phyloP scores from a whole-genome alignment of 768 basidiomycete genomes.

The Lactarius sanguifluus region DNA sequence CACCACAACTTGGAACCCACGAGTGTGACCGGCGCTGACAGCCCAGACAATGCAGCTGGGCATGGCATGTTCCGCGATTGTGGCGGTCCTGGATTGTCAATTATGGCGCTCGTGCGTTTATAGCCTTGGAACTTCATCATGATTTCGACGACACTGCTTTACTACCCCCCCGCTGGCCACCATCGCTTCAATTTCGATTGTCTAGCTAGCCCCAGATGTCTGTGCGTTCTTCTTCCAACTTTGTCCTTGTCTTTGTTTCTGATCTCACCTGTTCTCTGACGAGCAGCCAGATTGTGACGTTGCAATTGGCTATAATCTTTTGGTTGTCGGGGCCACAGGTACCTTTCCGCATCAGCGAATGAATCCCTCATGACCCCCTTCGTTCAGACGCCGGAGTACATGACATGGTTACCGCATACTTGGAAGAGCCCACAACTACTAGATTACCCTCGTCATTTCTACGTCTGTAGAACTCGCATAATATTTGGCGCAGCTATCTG shows the following conservation, averaged over 20 bases:
- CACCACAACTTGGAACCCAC: neutral
- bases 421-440: conserved; percentile 1
- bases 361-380: neutral
- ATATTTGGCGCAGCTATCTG: neutral
- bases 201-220: conserved; percentile 10
- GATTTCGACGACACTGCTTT: neutral
- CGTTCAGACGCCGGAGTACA: conserved; percentile 13
- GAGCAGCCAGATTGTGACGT: conserved; percentile 3
- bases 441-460: conserved; percentile 4
- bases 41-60: neutral
- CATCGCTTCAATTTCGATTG: neutral
- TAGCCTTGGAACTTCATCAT: neutral
- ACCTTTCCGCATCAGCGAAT: neutral
- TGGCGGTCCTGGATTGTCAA: neutral
- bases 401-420: conserved; percentile 14
- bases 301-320: conserved; percentile 17
- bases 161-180: neutral
- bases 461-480: conserved; percentile 4
- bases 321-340: conserved; percentile 17
- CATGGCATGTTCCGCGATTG: conserved; percentile 1
- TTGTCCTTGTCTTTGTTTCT: neutral
- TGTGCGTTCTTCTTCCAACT: neutral
- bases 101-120: neutral
- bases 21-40: neutral
- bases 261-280: neutral